phyloP scores from a whole-genome alignment of 2,329 filamentous ascomycete species.

The Parascedosporium putredinis region DNA sequence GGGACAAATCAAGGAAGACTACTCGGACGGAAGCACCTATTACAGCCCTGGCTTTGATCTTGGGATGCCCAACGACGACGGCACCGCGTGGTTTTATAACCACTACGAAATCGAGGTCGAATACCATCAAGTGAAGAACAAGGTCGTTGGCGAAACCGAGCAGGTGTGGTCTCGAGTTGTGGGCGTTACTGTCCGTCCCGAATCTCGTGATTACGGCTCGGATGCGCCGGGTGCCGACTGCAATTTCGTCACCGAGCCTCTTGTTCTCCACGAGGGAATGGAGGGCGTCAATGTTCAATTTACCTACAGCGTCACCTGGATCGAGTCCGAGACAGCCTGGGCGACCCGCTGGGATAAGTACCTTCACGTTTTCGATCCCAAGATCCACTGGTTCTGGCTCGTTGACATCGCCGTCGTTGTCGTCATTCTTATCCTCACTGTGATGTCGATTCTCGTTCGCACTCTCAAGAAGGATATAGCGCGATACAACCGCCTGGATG shows the following conservation, averaged over 20 bases:
- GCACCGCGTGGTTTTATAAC: conserved; percentile 65
- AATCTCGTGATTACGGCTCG: conserved; percentile 52
- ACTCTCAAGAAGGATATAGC: conserved; percentile 92
- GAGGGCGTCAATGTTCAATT: conserved; percentile 58
- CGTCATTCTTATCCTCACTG: conserved; percentile 79
- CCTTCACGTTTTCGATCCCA: conserved; percentile 90
- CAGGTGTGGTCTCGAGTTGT: conserved; percentile 66
- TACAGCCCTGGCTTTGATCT: conserved; percentile 88
- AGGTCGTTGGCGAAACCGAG: conserved; percentile 36
- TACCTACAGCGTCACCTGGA: conserved; percentile 91
- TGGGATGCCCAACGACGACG: conserved; percentile 44
- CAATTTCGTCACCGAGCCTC: conserved; percentile 39
- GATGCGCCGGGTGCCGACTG: conserved; percentile 49
- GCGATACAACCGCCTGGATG: conserved; percentile 88
- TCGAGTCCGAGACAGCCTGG: conserved; percentile 74
- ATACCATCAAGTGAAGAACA: conserved; percentile 64
- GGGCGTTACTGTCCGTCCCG: conserved; percentile 79
- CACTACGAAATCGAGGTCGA: conserved; percentile 93
- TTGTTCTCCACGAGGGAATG: conserved; percentile 52
- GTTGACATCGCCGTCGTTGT: conserved; percentile 95
- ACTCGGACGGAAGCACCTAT: conserved; percentile 65
- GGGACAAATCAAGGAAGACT: conserved; percentile 71
- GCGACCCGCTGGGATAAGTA: conserved; percentile 99
- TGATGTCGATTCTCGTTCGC: conserved; percentile 81
- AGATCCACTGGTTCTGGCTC: conserved; percentile 98